Percentiles rank a stretch among this genome's conserved stretches.
These are phyloP conservation scores for Globisporangium radiosum DNA, from an alignment of 352 stramenopile species.

Conservation along the genomic window DNA sequence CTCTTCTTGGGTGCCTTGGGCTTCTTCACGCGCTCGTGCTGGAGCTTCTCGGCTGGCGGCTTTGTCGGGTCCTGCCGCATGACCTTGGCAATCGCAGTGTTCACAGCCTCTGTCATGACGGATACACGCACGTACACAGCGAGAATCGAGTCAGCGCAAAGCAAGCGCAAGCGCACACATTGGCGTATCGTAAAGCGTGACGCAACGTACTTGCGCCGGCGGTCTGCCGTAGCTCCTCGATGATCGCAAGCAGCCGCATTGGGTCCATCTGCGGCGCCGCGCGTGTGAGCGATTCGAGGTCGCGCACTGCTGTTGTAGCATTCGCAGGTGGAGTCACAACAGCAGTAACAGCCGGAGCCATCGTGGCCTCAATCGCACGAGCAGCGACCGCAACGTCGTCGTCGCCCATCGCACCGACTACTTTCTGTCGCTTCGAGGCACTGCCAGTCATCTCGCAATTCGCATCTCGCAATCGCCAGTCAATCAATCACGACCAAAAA, in stretches of 20 bases:
- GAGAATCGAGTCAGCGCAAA: no score
- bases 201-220: constrained; percentile 52
- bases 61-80: constrained; percentile 21
- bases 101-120: constrained; percentile 37
- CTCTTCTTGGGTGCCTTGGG: constrained; percentile 35
- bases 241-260: constrained; percentile 56
- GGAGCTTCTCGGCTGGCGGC: constrained; percentile 1
- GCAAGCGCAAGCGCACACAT: no score
- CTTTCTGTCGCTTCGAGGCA: constrained; percentile 1
- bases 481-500: no score
- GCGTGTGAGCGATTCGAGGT: constrained; percentile 25
- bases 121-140: constrained; percentile 1
- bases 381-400: neutral
- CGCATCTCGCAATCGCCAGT: no score
- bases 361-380: neutral
- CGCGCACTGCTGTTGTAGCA: constrained; percentile 7
- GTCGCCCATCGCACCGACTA: constrained; percentile 3
- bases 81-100: constrained; percentile 67
- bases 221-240: constrained; percentile 49
- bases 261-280: constrained; percentile 26
- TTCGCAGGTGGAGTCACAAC: neutral
- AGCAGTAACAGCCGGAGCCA: neutral
- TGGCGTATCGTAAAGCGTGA: neutral
- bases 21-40: constrained; percentile 38
- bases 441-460: neutral